Base-by-base conservation (phyloP, 805 yeast genomes). In the Nematodospora valgi region DNA sequence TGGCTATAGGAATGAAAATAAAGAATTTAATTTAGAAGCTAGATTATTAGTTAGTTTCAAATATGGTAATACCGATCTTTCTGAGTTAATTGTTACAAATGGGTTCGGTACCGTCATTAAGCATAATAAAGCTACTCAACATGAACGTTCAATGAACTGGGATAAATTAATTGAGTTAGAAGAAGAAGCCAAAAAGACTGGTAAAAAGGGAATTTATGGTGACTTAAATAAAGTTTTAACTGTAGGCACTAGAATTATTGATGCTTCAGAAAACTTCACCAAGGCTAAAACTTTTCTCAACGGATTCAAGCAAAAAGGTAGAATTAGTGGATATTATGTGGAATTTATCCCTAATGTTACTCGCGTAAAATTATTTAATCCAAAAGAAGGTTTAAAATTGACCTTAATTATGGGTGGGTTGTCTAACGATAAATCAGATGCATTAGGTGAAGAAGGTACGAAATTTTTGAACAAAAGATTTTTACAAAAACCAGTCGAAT, bases 21-120 rank as follows among this genome's bases (percentile, higher is more conserved):
- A 52, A 24, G 68, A 62, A n/a, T 77, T 79, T 17, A 75, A 73
- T 34, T 72, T 71, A 46, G 89, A 81, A 24, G 78, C 78, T 37
- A 72, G 88, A 32, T 78, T 82, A 27, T 55, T 83, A 43, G 89
- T 82, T 10, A 72, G 82, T 23, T 52, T 85, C 37, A 63, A 67
- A 23, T 49, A 73, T 23, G 78, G 74, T 34, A 76, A 75, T 23
- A 59, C 62, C 28, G 85, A 85, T 51, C 64, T 86, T 24, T 76
- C 86, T 6, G 76, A 78, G 46, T 47, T 64, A 21, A 54, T 86
- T 34, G 82, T 86, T 13, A 56, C 68, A 19, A 68, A 62, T 39
- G 96, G 96, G 6, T 77, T 65, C 57, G 94, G 89, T 11, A 63
- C 82, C n/a, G 95, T 86, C 16, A 70, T 84, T 39, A 78, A 77